Evolutionary conservation across 768 basidiomycete species (phyloP).

Genomic region (Boletus fagicola): DNA sequence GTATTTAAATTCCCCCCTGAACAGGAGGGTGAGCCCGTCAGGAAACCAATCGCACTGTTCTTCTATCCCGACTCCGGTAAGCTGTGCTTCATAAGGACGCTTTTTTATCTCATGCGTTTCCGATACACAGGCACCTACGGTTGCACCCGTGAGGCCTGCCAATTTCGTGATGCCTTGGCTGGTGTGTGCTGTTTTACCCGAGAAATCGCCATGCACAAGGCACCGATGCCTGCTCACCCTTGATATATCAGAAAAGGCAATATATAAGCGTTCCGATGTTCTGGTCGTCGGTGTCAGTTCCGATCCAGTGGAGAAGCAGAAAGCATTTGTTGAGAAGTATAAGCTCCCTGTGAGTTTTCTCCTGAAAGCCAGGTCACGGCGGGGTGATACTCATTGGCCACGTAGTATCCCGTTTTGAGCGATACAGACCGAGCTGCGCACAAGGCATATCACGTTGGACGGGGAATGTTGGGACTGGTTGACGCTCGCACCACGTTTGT

Average conservation of each 20-base stretch:
- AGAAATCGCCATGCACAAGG: background rate
- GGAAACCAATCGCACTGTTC: constrained; percentile 65
- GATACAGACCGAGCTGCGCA: constrained; percentile 62
- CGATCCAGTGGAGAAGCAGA: constrained; percentile 71
- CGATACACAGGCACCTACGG: constrained; percentile 57
- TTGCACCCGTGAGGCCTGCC: constrained; percentile 80
- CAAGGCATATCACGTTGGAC: constrained; percentile 64
- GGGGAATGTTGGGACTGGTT: constrained; percentile 62
- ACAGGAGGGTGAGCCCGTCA: constrained; percentile 35
- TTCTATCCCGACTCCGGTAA: constrained; percentile 75
- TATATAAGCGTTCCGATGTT: constrained; percentile 62
- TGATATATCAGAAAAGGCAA: constrained; percentile 50
- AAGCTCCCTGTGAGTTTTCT: constrained; percentile 52
- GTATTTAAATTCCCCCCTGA: constrained; percentile 60
- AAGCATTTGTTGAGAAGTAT: constrained; percentile 68
- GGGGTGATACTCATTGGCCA: background rate
- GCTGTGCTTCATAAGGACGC: constrained; percentile 14
- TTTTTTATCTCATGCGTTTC: background rate
- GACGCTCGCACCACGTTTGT: constrained; percentile 72
- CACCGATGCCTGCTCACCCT: background rate
- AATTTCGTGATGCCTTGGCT: constrained; percentile 75
- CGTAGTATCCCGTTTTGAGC: constrained; percentile 75
- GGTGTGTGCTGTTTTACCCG: constrained; percentile 39
- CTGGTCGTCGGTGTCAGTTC: constrained; percentile 72
- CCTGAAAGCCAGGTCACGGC: background rate